Evolutionary conservation across 176 grass and related monocot species (phyloP).

Genomic region (Musa acuminata): DNA sequence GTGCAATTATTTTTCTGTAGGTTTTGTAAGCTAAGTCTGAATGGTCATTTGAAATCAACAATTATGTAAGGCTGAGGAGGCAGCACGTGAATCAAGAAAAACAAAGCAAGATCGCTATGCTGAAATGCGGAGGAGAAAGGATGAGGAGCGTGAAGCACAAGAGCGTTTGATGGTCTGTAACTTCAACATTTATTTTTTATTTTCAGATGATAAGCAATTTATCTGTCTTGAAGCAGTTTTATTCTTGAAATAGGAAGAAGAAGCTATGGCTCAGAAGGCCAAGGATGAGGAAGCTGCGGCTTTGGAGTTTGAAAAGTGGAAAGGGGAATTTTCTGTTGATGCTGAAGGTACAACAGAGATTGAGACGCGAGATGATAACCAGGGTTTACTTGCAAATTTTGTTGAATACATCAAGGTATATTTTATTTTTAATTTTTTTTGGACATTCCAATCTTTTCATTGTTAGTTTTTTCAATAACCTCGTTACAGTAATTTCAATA

Average conservation of each 20-base stretch:
- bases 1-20: not conserved
- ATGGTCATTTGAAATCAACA: not conserved
- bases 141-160: slow-evolving; percentile 77
- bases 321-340: slow-evolving; percentile 86
- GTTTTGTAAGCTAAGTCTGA: not conserved
- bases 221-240: slow-evolving; percentile 20
- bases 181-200: slow-evolving; percentile 11
- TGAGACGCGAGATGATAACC: slow-evolving; percentile 55
- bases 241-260: slow-evolving; percentile 60
- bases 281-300: slow-evolving; percentile 64
- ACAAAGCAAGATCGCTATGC: slow-evolving; percentile 77
- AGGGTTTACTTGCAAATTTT: slow-evolving; percentile 75
- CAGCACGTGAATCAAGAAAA: slow-evolving; percentile 42
- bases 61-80: slow-evolving; percentile 51
- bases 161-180: slow-evolving; percentile 51
- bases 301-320: slow-evolving; percentile 96
- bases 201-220: slow-evolving; percentile 3
- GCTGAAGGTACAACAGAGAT: slow-evolving; percentile 93
- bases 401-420: slow-evolving; percentile 91
- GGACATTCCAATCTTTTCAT: not conserved
- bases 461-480: slow-evolving; percentile 21
- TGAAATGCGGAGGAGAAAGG: slow-evolving; percentile 81
- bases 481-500: not conserved
- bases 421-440: not conserved
- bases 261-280: slow-evolving; percentile 47